phyloP scores from a whole-genome alignment of 2,329 filamentous ascomycete species.

The Sodiomyces alkalinus region DNA sequence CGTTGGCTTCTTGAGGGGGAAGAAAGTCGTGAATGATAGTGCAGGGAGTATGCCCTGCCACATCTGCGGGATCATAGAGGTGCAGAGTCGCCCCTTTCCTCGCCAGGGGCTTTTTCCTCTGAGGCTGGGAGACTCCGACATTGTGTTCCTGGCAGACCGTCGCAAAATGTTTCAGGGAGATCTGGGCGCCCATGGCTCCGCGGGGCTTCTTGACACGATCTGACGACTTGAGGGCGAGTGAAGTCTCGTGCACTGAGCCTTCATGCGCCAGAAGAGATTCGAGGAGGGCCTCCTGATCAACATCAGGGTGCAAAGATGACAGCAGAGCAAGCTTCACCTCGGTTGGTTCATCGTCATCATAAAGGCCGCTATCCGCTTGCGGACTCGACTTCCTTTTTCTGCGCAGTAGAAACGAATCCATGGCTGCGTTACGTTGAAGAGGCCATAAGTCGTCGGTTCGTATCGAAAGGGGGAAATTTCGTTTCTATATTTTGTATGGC shows the following conservation, averaged over 20 bases:
- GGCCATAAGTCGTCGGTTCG: no score
- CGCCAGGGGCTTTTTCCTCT: constrained; percentile 40
- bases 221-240: constrained; percentile 32
- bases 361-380: constrained; percentile 14
- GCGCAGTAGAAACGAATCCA: constrained; percentile 43
- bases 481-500: no score
- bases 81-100: constrained; percentile 73
- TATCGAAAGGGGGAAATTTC: no score
- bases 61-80: constrained; percentile 66
- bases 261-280: constrained; percentile 66
- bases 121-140: constrained; percentile 7
- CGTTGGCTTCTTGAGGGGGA: constrained; percentile 52
- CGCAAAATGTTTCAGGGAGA: constrained; percentile 43
- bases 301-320: constrained; percentile 54
- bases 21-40: constrained; percentile 89
- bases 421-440: no score
- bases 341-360: constrained; percentile 61
- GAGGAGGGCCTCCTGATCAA: constrained; percentile 53
- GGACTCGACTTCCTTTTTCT: constrained; percentile 32
- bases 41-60: constrained; percentile 74
- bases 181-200: constrained; percentile 38
- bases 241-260: constrained; percentile 57
- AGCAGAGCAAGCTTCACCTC: constrained; percentile 80
- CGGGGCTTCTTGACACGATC: constrained; percentile 17
- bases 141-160: constrained; percentile 4